Conservation (phyloP, 306 rosid species). For the Citrullus colocynthis region DNA sequence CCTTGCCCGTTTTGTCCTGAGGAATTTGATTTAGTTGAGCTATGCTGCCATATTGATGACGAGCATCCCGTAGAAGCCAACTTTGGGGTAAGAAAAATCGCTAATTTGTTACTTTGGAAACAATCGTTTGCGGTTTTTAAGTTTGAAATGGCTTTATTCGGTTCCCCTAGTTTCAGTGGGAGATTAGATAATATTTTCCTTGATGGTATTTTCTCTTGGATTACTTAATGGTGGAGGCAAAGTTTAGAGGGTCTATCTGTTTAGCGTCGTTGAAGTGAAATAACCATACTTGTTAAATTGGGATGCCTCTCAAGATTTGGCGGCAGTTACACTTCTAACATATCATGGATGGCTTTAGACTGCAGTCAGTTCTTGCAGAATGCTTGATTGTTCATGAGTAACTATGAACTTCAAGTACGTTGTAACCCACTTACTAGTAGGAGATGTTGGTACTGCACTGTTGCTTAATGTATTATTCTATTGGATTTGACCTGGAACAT, state of each 20-base stretch:
- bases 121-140: not conserved
- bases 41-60: slow-evolving; percentile 51
- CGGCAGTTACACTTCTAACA: not conserved
- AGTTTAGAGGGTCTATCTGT: not conserved
- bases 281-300: not conserved
- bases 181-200: not conserved
- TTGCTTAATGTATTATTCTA: not conserved
- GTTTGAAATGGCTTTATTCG: not conserved
- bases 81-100: slow-evolving; percentile 35
- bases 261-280: not conserved
- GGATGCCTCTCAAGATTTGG: not conserved
- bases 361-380: not conserved
- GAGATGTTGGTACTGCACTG: not conserved
- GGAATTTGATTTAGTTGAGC: slow-evolving; percentile 51
- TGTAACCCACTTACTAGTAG: not conserved
- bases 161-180: not conserved
- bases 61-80: slow-evolving; percentile 45
- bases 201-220: not conserved
- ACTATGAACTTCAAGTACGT: not conserved
- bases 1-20: slow-evolving; percentile 57
- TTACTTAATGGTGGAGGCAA: not conserved
- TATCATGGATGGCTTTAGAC: not conserved
- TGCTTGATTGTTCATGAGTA: not conserved
- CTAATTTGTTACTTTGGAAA: not conserved
- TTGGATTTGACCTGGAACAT: not conserved